Percentiles rank a stretch among this genome's conserved stretches.
Evolutionary conservation across 1,284 basidiomycete species (phyloP).

Genomic region (Moesziomyces aphidis): DNA sequence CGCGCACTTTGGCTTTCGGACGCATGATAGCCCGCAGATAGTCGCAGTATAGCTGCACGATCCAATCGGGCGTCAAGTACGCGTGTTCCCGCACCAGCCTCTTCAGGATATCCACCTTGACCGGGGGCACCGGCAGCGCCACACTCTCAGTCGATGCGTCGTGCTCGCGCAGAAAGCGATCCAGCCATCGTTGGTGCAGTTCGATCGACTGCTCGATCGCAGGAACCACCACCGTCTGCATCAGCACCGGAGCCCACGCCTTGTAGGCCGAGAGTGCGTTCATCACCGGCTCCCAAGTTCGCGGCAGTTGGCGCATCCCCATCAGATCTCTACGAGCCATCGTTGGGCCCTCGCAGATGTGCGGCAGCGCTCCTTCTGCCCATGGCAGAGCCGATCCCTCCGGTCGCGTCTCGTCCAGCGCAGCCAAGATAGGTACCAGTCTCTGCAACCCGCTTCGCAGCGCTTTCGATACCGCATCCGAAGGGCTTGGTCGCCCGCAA

Average conservation of each 20-base stretch:
- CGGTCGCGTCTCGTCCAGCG: slow-evolving; percentile 3
- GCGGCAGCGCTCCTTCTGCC: neutral
- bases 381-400: neutral
- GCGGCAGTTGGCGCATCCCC: neutral
- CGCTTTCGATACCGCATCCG: no score
- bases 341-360: neutral
- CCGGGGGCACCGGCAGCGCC: slow-evolving; percentile 1
- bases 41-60: neutral
- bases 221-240: neutral
- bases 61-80: slow-evolving; percentile 4
- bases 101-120: slow-evolving; percentile 2
- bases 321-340: no score
- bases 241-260: neutral
- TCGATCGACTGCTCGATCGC: slow-evolving; percentile 4
- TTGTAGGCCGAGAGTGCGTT: neutral
- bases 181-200: slow-evolving; percentile 2
- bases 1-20: neutral
- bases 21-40: neutral
- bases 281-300: neutral
- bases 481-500: neutral
- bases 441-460: neutral
- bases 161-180: neutral
- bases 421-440: neutral
- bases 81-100: slow-evolving; percentile 1
- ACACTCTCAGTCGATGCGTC: neutral